Evolutionary conservation across 345 rosid species (phyloP).

Genomic region (Aethionema arabicum): DNA sequence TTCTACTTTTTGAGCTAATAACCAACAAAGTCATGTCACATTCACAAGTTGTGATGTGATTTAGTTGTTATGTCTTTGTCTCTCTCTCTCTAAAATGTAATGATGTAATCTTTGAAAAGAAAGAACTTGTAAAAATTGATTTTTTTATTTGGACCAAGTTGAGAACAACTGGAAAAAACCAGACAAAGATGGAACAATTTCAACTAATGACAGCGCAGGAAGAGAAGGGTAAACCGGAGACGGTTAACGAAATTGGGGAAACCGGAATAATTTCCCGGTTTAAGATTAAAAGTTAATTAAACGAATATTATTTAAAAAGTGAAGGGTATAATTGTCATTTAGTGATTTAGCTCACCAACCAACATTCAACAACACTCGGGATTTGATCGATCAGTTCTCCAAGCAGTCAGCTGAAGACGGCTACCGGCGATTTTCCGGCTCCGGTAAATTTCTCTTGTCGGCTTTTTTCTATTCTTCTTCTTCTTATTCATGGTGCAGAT

Average conservation of each 20-base stretch:
- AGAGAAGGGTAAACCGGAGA: neutral
- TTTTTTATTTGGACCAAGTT: too few species aligned
- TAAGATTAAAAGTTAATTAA: neutral
- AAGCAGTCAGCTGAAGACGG: constrained; percentile 23
- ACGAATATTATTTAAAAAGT: too few species aligned
- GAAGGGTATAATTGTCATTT: constrained; percentile 17
- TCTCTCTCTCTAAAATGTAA: constrained; percentile 24
- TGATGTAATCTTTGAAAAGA: constrained; percentile 27
- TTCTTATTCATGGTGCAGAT: constrained; percentile 1
- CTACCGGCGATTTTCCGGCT: constrained; percentile 27
- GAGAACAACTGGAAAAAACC: too few species aligned
- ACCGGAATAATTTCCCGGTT: neutral
- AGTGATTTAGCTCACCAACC: constrained; percentile 21
- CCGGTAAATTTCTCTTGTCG: neutral
- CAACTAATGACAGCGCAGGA: too few species aligned
- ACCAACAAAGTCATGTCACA: neutral
- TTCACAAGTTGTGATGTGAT: constrained; percentile 17
- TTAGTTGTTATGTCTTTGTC: constrained; percentile 30
- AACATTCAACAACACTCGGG: constrained; percentile 8
- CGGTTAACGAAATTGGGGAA: neutral
- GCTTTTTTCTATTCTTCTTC: neutral
- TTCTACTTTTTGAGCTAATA: constrained; percentile 23
- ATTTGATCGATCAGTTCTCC: constrained; percentile 16
- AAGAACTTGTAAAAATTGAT: neutral
- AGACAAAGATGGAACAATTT: too few species aligned